phyloP scores from a whole-genome alignment of 192 early-diverging fungal genomes.

The Dispira simplex region DNA sequence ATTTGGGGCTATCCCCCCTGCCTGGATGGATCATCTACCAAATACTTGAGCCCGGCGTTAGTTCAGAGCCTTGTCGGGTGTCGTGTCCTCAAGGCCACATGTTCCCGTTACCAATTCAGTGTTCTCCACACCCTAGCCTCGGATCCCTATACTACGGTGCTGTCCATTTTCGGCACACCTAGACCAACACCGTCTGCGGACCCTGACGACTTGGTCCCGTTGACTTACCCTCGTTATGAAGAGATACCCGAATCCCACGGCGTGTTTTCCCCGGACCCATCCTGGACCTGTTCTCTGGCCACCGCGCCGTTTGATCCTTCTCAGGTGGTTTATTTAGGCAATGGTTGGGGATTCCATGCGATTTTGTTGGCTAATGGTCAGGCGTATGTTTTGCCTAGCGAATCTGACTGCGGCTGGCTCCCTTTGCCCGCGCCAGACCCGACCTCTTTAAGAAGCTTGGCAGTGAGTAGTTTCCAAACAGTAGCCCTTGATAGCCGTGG shows the following conservation, averaged over 20 bases:
- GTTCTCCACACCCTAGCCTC: not conserved
- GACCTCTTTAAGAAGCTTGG: no score
- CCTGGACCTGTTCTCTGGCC: not conserved
- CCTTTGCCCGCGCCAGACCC: no score
- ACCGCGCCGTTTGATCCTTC: not conserved
- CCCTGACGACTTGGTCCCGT: not conserved
- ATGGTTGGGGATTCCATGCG: not conserved
- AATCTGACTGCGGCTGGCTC: no score
- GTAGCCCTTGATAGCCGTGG: no score
- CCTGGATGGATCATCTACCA: not conserved
- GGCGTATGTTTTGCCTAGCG: no score
- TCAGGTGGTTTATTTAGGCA: not conserved
- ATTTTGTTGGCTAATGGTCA: not conserved
- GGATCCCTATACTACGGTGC: not conserved
- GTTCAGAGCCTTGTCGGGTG: constrained; percentile 1
- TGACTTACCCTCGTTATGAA: not conserved
- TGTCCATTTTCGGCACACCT: not conserved
- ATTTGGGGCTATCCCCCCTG: constrained; percentile 4
- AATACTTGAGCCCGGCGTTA: not conserved
- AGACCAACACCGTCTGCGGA: not conserved
- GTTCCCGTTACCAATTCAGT: not conserved
- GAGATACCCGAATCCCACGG: constrained; percentile 3
- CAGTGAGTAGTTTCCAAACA: no score
- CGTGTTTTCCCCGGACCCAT: not conserved
- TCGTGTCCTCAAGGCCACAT: not conserved